Conservation (phyloP, 257 asterid genomes). For the Craterostigma plantagineum region DNA sequence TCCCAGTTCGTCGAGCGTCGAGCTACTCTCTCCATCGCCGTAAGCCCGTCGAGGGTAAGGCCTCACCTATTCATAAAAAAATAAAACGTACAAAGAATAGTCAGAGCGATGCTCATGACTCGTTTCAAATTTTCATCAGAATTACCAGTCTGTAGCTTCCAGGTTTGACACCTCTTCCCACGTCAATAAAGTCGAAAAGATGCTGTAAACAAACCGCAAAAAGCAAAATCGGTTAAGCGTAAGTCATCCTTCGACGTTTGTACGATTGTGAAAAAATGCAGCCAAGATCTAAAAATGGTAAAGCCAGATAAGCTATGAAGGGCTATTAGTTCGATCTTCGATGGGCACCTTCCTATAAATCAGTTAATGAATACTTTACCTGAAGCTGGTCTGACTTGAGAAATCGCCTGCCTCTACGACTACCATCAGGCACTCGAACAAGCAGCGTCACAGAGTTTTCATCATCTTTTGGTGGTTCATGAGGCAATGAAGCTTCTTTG, state of each 20-base stretch:
- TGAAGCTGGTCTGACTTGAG: conserved; percentile 74
- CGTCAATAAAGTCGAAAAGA: conserved; percentile 78
- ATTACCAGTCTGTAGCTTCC: conserved; percentile 90
- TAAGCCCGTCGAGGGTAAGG: conserved; percentile 88
- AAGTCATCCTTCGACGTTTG: too few relatives aligned
- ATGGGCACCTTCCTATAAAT: too few relatives aligned
- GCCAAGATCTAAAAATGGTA: too few relatives aligned
- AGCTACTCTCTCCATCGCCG: conserved; percentile 42
- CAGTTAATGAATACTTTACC: conserved; percentile 22
- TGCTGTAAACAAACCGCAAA: conserved; percentile 17
- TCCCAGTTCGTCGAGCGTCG: conserved; percentile 61
- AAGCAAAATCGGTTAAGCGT: too few relatives aligned
- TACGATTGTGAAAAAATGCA: too few relatives aligned
- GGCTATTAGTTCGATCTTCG: too few relatives aligned
- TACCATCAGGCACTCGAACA: conserved; percentile 94
- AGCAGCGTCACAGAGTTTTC: conserved; percentile 81
- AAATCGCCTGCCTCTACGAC: conserved; percentile 86
- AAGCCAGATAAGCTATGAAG: too few relatives aligned
- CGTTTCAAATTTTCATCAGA: background rate
- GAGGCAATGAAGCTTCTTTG: conserved; percentile 88
- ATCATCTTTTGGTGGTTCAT: conserved; percentile 63
- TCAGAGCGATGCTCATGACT: too few relatives aligned
- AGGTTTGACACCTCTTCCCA: conserved; percentile 66
- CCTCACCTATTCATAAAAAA: conserved; percentile 35
- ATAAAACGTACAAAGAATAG: background rate